Evolutionary conservation across 2,329 filamentous ascomycete species (phyloP).

Genomic region (Coniella lustricola): DNA sequence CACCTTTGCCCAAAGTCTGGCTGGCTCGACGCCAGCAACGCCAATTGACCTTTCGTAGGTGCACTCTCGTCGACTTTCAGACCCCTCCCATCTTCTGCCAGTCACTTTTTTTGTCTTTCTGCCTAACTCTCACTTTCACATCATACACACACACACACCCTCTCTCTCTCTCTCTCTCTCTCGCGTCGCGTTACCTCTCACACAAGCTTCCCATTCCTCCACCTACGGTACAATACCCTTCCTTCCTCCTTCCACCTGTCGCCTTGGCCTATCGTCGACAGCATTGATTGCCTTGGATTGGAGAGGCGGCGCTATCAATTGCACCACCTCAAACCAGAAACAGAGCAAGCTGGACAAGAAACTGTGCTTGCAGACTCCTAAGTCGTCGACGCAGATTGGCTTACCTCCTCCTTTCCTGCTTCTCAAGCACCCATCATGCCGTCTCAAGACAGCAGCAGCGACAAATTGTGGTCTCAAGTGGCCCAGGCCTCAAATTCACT

Average conservation of each 20-base stretch:
- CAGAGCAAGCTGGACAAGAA: not conserved
- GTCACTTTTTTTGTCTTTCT: not conserved
- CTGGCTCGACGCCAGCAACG: conserved; percentile 54
- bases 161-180: too few species aligned
- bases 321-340: not conserved
- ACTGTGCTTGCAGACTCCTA: too few species aligned
- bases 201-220: too few species aligned
- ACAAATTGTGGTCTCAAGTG: conserved; percentile 10
- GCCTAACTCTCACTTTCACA: not conserved
- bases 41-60: conserved; percentile 61
- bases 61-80: conserved; percentile 7
- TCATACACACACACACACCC: not conserved
- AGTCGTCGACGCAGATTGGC: too few species aligned
- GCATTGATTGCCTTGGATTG: too few species aligned
- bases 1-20: conserved; percentile 61
- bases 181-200: too few species aligned
- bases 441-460: too few species aligned
- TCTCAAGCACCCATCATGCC: too few species aligned
- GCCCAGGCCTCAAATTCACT: not conserved
- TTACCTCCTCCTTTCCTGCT: not conserved
- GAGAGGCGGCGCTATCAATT: too few species aligned
- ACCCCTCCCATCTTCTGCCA: conserved; percentile 7
- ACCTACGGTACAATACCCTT: too few species aligned
- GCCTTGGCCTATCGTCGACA: not conserved
- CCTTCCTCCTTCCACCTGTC: not conserved